Evolutionary conservation across 1,284 basidiomycete genomes (phyloP), one percentile per base, ranked within the genome.

Genomic region (Ceratobasidium sp.): DNA sequence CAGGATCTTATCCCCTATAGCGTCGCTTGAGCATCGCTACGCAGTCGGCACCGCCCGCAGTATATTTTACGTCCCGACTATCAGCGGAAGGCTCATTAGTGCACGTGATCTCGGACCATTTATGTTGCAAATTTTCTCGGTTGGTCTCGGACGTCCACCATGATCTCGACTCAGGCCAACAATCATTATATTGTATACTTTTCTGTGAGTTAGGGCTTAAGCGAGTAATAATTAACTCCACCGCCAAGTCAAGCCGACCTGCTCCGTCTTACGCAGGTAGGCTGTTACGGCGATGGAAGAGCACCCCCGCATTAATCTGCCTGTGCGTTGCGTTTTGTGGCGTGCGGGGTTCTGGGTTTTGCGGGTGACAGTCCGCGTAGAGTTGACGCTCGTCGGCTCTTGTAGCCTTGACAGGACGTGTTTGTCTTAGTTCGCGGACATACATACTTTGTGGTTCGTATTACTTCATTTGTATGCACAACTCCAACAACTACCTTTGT

Each of bases 271-370:
- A 60, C 58, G 69, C 56, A 60, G 69, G 26, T 33, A 45, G 58
- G 45, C 69, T 73, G 69, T 73, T 73, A 73, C 69, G 69, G 69
- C n/a, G 69, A 60, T 73, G 69, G 69, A 23, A 73, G 56, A 73
- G 23, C 33, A 73, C 23, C 42, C 45, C 58, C 45, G n/a, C 58
- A 45, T 49, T 73, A 45, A 58, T 26, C 69, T 73, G n/a, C 69
- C 58, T 31, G 53, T 33, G n/a, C 58, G 10, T 58, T 47, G 45
- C 47, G 69, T 73, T 73, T 73, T 73, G 54, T 63, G 58, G 33
- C n/a, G 56, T 63, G 26, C 33, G 42, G 69, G 69, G 69, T 15
- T 35, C n/a, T 71, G 56, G 69, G 69, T 73, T n/a, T 13, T 60
- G 31, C 17, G 69, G 39, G 45, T 42, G 26, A 63, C 15, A n/a